These are phyloP conservation scores for Hericium coralloides DNA, from an alignment of 768 basidiomycete genomes.

Conservation along the genomic window DNA sequence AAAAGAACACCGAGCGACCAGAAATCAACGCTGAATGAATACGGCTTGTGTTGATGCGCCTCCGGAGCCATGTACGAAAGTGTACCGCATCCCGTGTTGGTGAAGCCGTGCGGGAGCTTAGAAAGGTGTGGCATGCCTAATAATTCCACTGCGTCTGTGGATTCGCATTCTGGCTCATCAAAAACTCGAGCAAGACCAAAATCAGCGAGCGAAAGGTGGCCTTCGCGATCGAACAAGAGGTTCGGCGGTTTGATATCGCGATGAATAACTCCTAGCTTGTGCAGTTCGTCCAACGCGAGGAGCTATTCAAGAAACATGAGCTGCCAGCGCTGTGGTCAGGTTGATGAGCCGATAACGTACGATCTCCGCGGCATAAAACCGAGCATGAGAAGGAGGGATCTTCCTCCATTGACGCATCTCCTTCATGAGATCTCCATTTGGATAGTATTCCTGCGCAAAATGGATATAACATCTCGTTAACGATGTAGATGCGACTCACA, in stretches of 20 bases:
- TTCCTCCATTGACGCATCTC: not conserved
- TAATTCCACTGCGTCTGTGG: not conserved
- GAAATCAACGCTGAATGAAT: not conserved
- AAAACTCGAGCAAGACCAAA: not conserved
- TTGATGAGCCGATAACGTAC: not conserved
- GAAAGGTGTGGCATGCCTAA: not conserved
- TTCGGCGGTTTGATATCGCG: constrained; percentile 7
- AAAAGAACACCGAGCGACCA: not conserved
- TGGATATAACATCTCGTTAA: no score
- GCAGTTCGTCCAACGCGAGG: constrained; percentile 2
- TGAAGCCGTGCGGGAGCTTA: not conserved
- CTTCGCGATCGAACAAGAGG: not conserved
- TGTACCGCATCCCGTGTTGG: not conserved
- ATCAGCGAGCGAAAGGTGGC: not conserved
- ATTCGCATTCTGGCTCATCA: not conserved
- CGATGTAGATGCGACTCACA: no score
- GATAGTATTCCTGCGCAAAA: not conserved
- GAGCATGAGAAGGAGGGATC: not conserved
- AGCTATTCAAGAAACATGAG: not conserved
- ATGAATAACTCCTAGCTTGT: not conserved
- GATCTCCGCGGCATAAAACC: not conserved
- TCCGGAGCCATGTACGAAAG: not conserved
- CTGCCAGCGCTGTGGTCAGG: no score
- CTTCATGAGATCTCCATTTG: not conserved
- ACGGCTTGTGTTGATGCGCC: not conserved